phyloP scores from a whole-genome alignment of 768 basidiomycete species.

The Collybia sp. region DNA sequence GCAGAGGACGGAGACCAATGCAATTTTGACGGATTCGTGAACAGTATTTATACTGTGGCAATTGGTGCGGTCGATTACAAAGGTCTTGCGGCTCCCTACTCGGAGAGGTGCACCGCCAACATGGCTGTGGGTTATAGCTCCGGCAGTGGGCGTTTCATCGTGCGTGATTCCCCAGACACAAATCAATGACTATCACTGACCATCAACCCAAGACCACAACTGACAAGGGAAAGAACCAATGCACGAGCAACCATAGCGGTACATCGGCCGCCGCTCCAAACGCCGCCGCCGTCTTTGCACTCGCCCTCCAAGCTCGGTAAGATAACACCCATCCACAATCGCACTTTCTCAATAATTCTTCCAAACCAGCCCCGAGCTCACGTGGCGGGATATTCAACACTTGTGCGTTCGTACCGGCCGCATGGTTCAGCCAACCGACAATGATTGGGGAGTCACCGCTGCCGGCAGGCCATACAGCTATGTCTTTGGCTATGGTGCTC shows the following conservation, averaged over 20 bases:
- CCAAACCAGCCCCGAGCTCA: constrained; percentile 75
- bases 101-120: constrained; percentile 94
- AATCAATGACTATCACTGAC: constrained; percentile 8
- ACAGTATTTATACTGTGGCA: constrained; percentile 93
- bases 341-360: constrained; percentile 5
- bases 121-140: constrained; percentile 95
- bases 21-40: constrained; percentile 99
- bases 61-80: constrained; percentile 92
- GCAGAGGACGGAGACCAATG: constrained; percentile 90
- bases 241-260: constrained; percentile 85
- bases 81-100: constrained; percentile 93
- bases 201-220: constrained; percentile 72
- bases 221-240: constrained; percentile 81
- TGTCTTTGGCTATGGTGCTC: constrained; percentile 92
- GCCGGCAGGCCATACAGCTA: constrained; percentile 65
- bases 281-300: constrained; percentile 87
- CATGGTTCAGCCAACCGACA: constrained; percentile 80
- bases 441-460: constrained; percentile 87
- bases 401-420: constrained; percentile 74
- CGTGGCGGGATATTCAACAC: constrained; percentile 96
- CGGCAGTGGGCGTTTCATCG: constrained; percentile 87
- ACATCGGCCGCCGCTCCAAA: constrained; percentile 98
- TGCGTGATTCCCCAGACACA: constrained; percentile 33
- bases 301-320: constrained; percentile 83
- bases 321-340: constrained; percentile 2